Base-by-base conservation (phyloP, 371 early-diverging fungal genomes). In the Lichtheimia ornata region DNA sequence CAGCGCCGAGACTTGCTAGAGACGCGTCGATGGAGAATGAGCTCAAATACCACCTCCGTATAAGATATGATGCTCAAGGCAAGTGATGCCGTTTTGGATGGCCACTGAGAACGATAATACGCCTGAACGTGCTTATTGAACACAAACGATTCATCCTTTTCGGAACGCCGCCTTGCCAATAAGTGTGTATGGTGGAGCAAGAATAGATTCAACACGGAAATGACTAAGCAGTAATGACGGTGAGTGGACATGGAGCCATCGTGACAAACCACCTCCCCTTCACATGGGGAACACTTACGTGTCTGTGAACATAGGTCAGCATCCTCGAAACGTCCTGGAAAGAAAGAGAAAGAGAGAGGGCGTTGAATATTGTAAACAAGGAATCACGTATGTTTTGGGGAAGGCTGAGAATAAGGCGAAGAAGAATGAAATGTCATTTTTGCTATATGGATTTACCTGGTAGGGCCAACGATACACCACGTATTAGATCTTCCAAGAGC, bases 31-130 rank as follows among this genome's bases (percentile, higher is more conserved):
- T 24, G n/a, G 24, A 68, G 27, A 12, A 75, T 20, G 70, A 78
- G 67, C 57, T 78, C 79, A 13, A 65, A 28, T 0, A 78, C 30
- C 0, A 78, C 73, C 56, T 78, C 79, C 0, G 76, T 65, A 44
- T 69, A 78, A 0, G 79, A 74, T 18, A 78, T 50, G 18, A 75
- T 28, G 49, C 71, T 78, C 5, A 78, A 59, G 2, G 57, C 43
- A 56, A 62, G 42, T 15, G 75, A 66, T 4, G 69, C 72, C 0
- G 53, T 12, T 49, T 45, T 35, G 49, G 53, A 44, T 11, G 54
- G 17, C 50, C 57, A 35, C 20, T 43, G 61, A 2, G n/a, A 45
- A 7, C 50, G 35, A 60, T 67, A 70, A 12, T 59, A 57, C 4
- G 50, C 42, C n/a, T 58, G 44, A 28, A 73, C 65, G 24, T 64